phyloP scores from a whole-genome alignment of 495 filamentous ascomycete species.

The Xylaria intraflava region DNA sequence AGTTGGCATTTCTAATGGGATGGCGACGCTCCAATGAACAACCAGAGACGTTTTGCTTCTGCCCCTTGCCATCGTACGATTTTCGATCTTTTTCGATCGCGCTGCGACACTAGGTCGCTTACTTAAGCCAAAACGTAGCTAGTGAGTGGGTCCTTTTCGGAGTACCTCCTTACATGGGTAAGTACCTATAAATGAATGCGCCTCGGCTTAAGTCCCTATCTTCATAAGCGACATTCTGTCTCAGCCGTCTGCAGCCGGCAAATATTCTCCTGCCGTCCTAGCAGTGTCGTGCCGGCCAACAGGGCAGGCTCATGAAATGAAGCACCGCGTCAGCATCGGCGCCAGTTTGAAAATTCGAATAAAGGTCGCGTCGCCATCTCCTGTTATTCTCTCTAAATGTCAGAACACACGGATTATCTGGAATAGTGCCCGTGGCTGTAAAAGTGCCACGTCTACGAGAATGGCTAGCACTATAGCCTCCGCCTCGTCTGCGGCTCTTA shows the following conservation, averaged over 20 bases:
- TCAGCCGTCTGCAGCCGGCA: not conserved
- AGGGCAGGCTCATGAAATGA: not conserved
- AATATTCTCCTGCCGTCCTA: not conserved
- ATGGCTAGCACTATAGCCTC: constrained; percentile 41
- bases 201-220: too few species aligned
- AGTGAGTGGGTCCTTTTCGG: too few species aligned
- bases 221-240: too few species aligned
- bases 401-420: too few species aligned
- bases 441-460: constrained; percentile 22
- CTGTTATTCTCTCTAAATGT: too few species aligned
- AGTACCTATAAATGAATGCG: too few species aligned
- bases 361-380: too few species aligned
- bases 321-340: not conserved
- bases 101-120: too few species aligned
- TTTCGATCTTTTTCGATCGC: constrained; percentile 10
- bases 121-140: too few species aligned
- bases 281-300: not conserved
- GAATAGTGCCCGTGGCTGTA: too few species aligned
- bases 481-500: constrained; percentile 55
- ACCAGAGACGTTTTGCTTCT: not conserved
- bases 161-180: too few species aligned
- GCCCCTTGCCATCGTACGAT: constrained; percentile 6
- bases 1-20: not conserved
- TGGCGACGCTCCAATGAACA: constrained; percentile 4
- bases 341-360: too few species aligned